phyloP scores from a whole-genome alignment of 805 yeast species.

The Cephaloascus fragrans region DNA sequence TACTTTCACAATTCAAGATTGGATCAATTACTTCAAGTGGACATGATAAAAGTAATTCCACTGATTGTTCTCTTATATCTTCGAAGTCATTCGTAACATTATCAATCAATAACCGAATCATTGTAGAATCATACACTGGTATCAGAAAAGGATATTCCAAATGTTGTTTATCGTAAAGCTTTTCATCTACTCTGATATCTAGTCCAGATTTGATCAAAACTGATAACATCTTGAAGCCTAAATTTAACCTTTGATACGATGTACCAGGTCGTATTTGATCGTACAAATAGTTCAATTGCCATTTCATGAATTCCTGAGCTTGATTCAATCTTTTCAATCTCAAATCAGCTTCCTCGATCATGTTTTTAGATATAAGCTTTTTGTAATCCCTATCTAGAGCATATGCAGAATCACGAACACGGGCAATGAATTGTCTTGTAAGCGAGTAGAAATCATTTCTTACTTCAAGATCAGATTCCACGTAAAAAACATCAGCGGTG shows the following conservation, averaged over 20 bases:
- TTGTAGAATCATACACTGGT: constrained; percentile 23
- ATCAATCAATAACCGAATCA: constrained; percentile 45
- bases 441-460: constrained; percentile 58
- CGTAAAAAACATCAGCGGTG: constrained; percentile 39
- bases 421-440: constrained; percentile 48
- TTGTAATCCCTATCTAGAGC: constrained; percentile 40
- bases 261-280: constrained; percentile 41
- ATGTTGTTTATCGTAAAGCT: constrained; percentile 28
- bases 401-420: constrained; percentile 64
- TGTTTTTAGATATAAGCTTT: constrained; percentile 20
- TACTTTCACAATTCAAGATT: constrained; percentile 3
- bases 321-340: constrained; percentile 16
- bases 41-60: constrained; percentile 32
- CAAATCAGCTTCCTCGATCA: constrained; percentile 22
- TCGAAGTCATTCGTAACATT: constrained; percentile 64
- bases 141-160: constrained; percentile 41
- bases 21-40: constrained; percentile 17
- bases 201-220: constrained; percentile 45
- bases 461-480: constrained; percentile 59
- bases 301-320: constrained; percentile 27
- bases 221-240: constrained; percentile 38
- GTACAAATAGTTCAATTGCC: constrained; percentile 25
- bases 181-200: constrained; percentile 31
- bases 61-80: constrained; percentile 55
- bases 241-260: constrained; percentile 42